phyloP scores from a whole-genome alignment of 305 asterid species.

The Rubia peregrina region DNA sequence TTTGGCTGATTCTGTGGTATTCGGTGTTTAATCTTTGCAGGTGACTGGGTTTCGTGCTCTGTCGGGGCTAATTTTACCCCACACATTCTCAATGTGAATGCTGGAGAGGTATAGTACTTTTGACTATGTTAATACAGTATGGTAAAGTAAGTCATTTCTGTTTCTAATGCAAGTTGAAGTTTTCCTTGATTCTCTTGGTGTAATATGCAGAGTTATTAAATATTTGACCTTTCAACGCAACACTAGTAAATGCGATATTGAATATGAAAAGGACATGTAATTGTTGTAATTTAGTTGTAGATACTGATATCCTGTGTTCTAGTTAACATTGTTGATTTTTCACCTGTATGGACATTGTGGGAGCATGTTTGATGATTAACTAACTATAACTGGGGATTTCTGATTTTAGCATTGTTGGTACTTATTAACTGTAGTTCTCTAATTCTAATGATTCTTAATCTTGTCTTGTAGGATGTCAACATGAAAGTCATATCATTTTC shows the following conservation, averaged over 20 bases:
- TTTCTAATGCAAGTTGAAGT: neutral
- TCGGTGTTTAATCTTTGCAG: constrained; percentile 12
- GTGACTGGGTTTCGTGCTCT: constrained; percentile 69
- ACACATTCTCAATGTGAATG: constrained; percentile 65
- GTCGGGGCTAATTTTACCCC: constrained; percentile 79
- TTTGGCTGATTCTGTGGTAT: neutral
- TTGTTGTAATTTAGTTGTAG: constrained; percentile 1
- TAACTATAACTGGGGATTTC: neutral
- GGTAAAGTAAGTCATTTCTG: neutral
- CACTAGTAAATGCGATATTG: neutral
- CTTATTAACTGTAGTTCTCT: neutral
- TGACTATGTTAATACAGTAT: neutral
- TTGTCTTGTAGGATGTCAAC: constrained; percentile 56
- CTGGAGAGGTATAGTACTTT: constrained; percentile 64
- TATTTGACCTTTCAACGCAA: neutral
- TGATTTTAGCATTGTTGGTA: neutral
- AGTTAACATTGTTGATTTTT: neutral
- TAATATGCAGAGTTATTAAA: neutral
- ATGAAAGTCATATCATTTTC: constrained; percentile 82
- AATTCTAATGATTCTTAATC: constrained; percentile 4
- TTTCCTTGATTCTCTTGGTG: neutral
- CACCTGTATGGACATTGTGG: neutral
- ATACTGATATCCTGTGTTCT: neutral
- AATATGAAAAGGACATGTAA: neutral
- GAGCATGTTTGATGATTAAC: neutral